Evolutionary conservation across 176 grass and related monocot species (phyloP), one percentile per base, ranked within the genome.

Genomic region (Bromus sterilis): DNA sequence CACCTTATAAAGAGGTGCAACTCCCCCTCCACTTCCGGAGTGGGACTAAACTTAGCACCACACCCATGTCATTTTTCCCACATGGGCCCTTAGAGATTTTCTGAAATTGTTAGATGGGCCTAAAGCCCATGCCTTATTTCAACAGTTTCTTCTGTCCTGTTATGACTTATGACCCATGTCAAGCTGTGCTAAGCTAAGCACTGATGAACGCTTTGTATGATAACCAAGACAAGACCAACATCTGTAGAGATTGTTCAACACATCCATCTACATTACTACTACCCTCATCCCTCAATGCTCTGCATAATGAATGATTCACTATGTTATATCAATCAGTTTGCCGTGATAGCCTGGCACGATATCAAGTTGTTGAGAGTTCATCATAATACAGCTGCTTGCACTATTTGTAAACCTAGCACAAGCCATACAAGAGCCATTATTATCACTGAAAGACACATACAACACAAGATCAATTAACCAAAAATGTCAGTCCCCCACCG

Each of bases 401-500:
- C 15, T 66, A 30, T 5, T 56, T 60, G 66, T 80, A 75, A 66
- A 74, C 56, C 55, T 57, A 11, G 43, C 57, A 64, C 18, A 21
- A 57, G 11, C 62, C 35, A 28, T 11, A 31, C 76, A 10, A 12
- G 12, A 11, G 11, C 62, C 29, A 36, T 59, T 77, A n/a, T n/a
- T n/a, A n/a, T n/a, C n/a, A 48, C 51, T 82, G 23, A 51, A 56
- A 28, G 79, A 81, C 56, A 75, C 71, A 76, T 31, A 48, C 37
- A 37, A 81, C 71, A 81, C 14, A 24, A 56, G 25, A 56, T 56
- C 18, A 61, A 70, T n/a, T 53, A 53, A 53, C 13, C 13, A 82
- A 58, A 80, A 43, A 2, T 60, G 37, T 79, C 65, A 21, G n/a
- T n/a, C n/a, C 3, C 41, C 25, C 21, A 3, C 68, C 10, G 64